A percentile compares a stretch with the other conserved stretches of the same genome.
Conservation (phyloP, 495 filamentous ascomycete species). For the Acidiella bohemica region DNA sequence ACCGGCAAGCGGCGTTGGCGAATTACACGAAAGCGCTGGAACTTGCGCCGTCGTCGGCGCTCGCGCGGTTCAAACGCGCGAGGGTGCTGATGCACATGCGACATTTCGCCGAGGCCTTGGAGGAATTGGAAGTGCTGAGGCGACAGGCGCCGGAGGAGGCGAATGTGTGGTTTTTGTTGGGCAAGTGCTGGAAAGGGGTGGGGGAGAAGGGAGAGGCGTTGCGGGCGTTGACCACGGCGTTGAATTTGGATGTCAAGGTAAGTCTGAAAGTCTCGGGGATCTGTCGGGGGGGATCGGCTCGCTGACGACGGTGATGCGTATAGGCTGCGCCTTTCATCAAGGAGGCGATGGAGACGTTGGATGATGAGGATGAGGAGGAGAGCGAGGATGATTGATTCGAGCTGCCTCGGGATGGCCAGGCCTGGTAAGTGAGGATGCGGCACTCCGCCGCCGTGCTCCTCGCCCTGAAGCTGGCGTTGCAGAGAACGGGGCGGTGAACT, state of each 20-base stretch:
- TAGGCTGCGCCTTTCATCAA: conserved; percentile 87
- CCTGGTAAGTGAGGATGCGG: too few relatives aligned
- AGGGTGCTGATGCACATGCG: conserved; percentile 68
- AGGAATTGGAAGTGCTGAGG: conserved; percentile 69
- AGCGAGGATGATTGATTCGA: conserved; percentile 13
- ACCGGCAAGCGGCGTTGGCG: conserved; percentile 57
- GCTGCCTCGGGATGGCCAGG: too few relatives aligned
- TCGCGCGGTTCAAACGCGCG: conserved; percentile 87
- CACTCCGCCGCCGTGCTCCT: too few relatives aligned
- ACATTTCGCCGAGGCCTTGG: conserved; percentile 52
- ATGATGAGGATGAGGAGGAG: conserved; percentile 74
- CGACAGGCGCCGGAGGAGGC: conserved; percentile 88
- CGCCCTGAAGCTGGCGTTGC: too few relatives aligned
- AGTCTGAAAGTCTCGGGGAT: conserved; percentile 9
- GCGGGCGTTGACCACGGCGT: conserved; percentile 79
- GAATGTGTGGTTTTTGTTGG: conserved; percentile 86
- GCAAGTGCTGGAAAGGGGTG: conserved; percentile 70
- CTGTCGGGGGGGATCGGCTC: not conserved
- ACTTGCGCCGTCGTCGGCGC: conserved; percentile 63
- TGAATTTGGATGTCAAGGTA: conserved; percentile 96
- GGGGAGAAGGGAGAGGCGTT: conserved; percentile 70
- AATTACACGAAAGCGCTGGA: conserved; percentile 70
- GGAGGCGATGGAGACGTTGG: conserved; percentile 76
- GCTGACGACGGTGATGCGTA: conserved; percentile 1
- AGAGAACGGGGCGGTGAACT: too few relatives aligned